A percentile compares a stretch with the other conserved stretches of the same genome.
Evolutionary conservation across 306 rosid genomes (phyloP).

Genomic region (Ammopiptanthus mongolicus): DNA sequence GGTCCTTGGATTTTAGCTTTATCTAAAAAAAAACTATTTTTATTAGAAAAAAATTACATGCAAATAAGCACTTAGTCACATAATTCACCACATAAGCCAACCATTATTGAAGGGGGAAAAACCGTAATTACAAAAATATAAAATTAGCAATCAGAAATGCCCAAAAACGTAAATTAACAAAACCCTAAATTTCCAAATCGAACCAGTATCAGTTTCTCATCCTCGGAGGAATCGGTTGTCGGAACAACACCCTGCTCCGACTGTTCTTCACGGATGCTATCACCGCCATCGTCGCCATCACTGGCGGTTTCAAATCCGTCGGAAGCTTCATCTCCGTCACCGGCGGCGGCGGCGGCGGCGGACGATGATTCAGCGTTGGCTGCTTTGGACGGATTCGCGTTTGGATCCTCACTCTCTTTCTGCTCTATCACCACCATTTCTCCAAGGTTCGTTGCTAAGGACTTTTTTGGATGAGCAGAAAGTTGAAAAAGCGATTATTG

Average conservation of each 20-base stretch:
- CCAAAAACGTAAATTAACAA: neutral
- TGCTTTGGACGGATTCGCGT: neutral
- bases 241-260: constrained; percentile 8
- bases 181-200: neutral
- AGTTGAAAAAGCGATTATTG: no score
- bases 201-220: constrained; percentile 28
- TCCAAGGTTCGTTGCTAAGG: neutral
- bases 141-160: neutral
- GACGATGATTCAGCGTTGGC: neutral
- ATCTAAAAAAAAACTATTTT: no score
- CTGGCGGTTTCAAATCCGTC: constrained; percentile 50
- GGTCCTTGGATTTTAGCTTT: neutral
- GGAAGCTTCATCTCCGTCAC: constrained; percentile 16
- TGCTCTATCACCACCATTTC: constrained; percentile 28
- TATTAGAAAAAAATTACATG: no score
- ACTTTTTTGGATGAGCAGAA: no score
- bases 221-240: constrained; percentile 12
- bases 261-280: neutral
- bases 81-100: neutral
- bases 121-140: neutral
- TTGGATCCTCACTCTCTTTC: constrained; percentile 3
- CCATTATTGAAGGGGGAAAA: neutral
- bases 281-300: constrained; percentile 22
- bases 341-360: neutral
- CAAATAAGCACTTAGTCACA: neutral